These are phyloP conservation scores for Solanum hybrid DNA, from an alignment of 305 asterid species.

Conservation along the genomic window DNA sequence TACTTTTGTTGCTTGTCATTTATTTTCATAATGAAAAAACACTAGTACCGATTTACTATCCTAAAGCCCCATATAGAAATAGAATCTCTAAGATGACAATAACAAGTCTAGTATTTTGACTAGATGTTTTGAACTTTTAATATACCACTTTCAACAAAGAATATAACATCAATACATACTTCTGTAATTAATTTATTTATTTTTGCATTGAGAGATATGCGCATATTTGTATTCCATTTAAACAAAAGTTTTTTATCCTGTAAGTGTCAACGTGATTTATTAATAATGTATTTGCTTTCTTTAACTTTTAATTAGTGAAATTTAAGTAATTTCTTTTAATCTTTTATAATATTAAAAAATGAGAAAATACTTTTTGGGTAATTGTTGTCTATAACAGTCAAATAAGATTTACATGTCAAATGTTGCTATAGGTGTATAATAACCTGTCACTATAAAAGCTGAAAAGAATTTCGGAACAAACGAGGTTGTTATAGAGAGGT, in stretches of 20 bases:
- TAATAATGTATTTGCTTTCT: not conserved
- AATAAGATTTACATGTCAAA: not conserved
- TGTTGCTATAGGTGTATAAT: not conserved
- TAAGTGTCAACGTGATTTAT: not conserved
- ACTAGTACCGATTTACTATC: not conserved
- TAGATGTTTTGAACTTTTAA: not conserved
- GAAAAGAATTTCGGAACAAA: not conserved
- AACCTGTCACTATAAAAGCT: not conserved
- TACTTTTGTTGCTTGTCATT: not conserved
- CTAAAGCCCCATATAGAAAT: not conserved
- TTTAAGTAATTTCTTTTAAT: not conserved
- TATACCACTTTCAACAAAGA: not conserved
- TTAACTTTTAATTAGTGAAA: not conserved
- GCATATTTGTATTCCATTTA: not conserved
- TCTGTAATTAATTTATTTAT: not conserved
- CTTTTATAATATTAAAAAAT: not conserved
- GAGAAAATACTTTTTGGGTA: not conserved
- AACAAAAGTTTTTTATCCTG: not conserved
- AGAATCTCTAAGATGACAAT: not conserved
- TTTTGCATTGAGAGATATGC: not conserved
- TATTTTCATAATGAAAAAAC: not conserved
- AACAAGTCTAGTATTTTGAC: not conserved
- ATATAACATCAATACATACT: not conserved
- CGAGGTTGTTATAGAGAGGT: not conserved
- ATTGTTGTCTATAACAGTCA: not conserved